Percentiles rank a stretch among this genome's conserved stretches.
Conservation (phyloP, 495 filamentous ascomycete genomes). For the Parmelia sp. region DNA sequence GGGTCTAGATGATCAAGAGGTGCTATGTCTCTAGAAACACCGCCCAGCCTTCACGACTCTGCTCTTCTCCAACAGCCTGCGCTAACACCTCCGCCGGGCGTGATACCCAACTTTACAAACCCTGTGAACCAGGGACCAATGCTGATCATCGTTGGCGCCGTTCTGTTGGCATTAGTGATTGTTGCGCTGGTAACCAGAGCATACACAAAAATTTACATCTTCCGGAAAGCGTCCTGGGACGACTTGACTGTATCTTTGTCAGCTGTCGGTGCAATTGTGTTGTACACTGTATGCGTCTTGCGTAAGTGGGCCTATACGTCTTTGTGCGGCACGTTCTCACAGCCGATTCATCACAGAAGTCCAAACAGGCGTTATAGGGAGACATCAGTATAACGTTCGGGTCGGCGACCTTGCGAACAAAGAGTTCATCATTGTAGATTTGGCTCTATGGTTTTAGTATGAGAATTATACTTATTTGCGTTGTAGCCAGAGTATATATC, state of each 20-base stretch:
- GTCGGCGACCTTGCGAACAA: neutral
- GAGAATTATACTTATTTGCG: too few relatives aligned
- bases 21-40: too few relatives aligned
- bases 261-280: neutral
- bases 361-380: neutral
- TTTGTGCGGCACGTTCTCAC: neutral
- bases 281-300: neutral
- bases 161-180: neutral
- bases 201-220: neutral
- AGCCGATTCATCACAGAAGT: neutral
- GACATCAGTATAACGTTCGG: neutral
- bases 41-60: neutral
- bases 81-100: neutral
- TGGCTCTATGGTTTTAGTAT: too few relatives aligned
- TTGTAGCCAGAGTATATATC: too few relatives aligned
- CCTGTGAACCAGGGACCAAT: neutral
- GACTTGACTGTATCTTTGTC: neutral
- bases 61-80: neutral
- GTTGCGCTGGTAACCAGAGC: neutral
- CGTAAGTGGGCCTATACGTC: neutral
- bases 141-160: neutral
- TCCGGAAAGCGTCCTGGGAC: neutral
- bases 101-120: neutral
- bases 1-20: too few relatives aligned
- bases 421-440: neutral